Conservation (phyloP, 129 eudicot species). For the Ambrosia trifida region DNA sequence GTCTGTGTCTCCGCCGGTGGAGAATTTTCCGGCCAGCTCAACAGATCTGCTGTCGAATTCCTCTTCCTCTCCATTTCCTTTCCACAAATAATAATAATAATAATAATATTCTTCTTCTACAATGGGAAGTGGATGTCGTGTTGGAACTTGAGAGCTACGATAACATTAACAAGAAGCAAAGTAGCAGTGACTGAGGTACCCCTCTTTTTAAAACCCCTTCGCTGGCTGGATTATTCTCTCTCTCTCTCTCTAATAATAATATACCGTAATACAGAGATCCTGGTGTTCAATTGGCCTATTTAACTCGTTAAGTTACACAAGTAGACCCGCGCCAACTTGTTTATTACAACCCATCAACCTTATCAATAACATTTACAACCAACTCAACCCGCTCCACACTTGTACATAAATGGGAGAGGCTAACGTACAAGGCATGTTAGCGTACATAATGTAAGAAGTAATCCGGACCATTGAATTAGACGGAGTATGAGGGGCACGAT, state of each 20-base stretch:
- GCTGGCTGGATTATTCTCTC: slow-evolving; percentile 9
- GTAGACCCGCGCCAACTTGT: no score
- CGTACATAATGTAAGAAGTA: no score
- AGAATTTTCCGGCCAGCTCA: slow-evolving; percentile 87
- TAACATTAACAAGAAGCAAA: neutral
- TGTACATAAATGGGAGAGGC: no score
- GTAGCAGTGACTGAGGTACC: slow-evolving; percentile 31
- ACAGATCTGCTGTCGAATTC: slow-evolving; percentile 95
- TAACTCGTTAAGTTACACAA: no score
- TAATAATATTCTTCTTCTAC: slow-evolving; percentile 33
- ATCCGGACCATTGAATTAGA: no score
- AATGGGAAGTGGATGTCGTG: slow-evolving; percentile 16
- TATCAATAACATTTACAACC: no score
- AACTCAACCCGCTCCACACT: no score
- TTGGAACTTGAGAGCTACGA: slow-evolving; percentile 36
- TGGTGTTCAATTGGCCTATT: no score
- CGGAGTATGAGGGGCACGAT: no score
- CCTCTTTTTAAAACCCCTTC: slow-evolving; percentile 16
- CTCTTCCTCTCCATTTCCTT: slow-evolving; percentile 57
- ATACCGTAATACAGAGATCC: no score
- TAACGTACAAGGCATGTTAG: no score
- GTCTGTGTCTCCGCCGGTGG: slow-evolving; percentile 54
- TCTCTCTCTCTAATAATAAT: slow-evolving; percentile 10
- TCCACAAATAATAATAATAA: slow-evolving; percentile 6
- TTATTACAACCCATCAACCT: no score